Evolutionary conservation across 73 alveolate genomes (phyloP).

Genomic region (Paramecium octaurelia): DNA sequence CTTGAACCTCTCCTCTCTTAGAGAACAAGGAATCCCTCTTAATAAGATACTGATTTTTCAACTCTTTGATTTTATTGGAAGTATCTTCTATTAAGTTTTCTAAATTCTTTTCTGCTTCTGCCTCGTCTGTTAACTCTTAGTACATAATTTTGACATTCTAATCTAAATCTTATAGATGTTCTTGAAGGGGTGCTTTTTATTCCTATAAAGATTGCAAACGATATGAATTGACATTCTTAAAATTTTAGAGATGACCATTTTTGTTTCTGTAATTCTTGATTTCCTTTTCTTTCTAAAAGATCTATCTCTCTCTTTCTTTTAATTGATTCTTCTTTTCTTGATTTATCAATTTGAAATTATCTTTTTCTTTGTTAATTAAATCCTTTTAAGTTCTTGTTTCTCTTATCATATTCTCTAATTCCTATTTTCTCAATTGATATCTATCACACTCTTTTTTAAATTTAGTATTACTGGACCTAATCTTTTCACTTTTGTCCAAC

Average conservation of each 20-base stretch:
- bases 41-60: background rate
- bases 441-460: constrained; percentile 48
- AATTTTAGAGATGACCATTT: constrained; percentile 52
- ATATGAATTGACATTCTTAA: constrained; percentile 53
- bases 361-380: constrained; percentile 49
- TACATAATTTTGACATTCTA: constrained; percentile 58
- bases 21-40: background rate
- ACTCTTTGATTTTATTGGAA: background rate
- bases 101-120: constrained; percentile 50
- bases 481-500: constrained; percentile 43
- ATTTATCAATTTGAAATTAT: constrained; percentile 24
- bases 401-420: constrained; percentile 24
- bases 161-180: constrained; percentile 45
- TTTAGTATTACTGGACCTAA: constrained; percentile 52
- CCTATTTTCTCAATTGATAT: constrained; percentile 49
- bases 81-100: constrained; percentile 12
- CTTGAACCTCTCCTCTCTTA: background rate
- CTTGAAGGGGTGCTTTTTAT: constrained; percentile 39
- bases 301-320: constrained; percentile 40
- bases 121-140: constrained; percentile 55
- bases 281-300: constrained; percentile 52
- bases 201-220: constrained; percentile 31
- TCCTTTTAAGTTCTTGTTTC: constrained; percentile 28
- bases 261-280: constrained; percentile 52
- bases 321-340: constrained; percentile 11